Evolutionary conservation across 1,284 basidiomycete genomes (phyloP).

Genomic region (Cutaneotrichosporon sp.): DNA sequence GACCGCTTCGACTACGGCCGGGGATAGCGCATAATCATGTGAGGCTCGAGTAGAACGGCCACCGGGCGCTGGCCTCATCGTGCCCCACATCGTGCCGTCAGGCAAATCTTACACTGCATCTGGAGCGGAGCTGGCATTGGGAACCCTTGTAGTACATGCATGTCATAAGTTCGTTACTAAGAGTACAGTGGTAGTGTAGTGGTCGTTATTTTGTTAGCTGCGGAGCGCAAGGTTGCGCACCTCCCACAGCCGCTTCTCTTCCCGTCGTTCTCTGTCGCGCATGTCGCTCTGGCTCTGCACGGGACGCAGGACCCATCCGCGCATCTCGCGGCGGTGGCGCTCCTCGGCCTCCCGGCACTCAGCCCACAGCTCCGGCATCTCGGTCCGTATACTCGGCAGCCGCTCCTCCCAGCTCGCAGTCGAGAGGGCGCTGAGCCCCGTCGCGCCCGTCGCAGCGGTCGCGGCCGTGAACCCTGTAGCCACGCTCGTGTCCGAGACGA

Average conservation of each 20-base stretch:
- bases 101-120: background rate
- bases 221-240: conserved; percentile 37
- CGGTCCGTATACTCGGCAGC: conserved; percentile 6
- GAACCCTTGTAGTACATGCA: conserved; percentile 11
- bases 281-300: conserved; percentile 18
- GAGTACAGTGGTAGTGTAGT: background rate
- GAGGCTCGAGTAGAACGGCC: background rate
- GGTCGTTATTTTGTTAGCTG: background rate
- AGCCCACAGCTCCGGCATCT: conserved; percentile 55
- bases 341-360: conserved; percentile 69
- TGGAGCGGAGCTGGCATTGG: background rate
- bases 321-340: conserved; percentile 73
- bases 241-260: conserved; percentile 45
- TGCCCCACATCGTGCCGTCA: too few species aligned
- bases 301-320: conserved; percentile 57
- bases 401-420: conserved; percentile 20
- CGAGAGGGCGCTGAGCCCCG: conserved; percentile 30
- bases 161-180: conserved; percentile 4
- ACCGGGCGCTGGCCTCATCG: background rate
- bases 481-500: background rate
- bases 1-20: conserved; percentile 22
- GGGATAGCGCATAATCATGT: background rate
- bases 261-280: conserved; percentile 32
- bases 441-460: background rate
- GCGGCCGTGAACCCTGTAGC: background rate